Evolutionary conservation across 2,329 filamentous ascomycete species (phyloP).

Genomic region (Aspergillus novoparasiticus): DNA sequence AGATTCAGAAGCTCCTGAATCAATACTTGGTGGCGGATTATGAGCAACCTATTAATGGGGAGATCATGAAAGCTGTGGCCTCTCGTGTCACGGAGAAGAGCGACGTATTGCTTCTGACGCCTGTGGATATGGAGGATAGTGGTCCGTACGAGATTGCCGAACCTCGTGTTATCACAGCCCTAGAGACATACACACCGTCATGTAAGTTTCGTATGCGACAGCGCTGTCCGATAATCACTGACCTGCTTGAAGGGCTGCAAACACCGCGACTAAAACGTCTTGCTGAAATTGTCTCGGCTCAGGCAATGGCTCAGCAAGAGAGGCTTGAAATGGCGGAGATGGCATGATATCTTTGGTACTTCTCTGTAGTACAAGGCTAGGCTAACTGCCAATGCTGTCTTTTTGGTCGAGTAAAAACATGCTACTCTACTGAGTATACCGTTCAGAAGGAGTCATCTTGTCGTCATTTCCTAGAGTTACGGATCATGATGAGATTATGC

Average conservation of each 20-base stretch:
- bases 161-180: slow-evolving; percentile 88
- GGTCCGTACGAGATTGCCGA: slow-evolving; percentile 98
- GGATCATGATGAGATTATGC: slow-evolving; percentile 26
- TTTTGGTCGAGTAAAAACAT: not conserved
- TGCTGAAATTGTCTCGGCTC: slow-evolving; percentile 96
- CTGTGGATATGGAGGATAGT: slow-evolving; percentile 98
- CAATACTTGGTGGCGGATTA: slow-evolving; percentile 99
- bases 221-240: slow-evolving; percentile 14
- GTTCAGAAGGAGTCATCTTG: slow-evolving; percentile 27
- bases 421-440: slow-evolving; percentile 25
- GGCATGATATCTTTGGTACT: slow-evolving; percentile 19
- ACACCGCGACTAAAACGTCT: slow-evolving; percentile 91
- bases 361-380: not conserved
- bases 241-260: slow-evolving; percentile 74
- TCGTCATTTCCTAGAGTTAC: slow-evolving; percentile 26
- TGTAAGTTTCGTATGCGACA: slow-evolving; percentile 63
- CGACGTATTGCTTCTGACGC: slow-evolving; percentile 87
- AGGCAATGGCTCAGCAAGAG: slow-evolving; percentile 94
- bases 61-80: slow-evolving; percentile 99
- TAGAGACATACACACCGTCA: slow-evolving; percentile 97
- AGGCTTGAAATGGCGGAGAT: slow-evolving; percentile 62
- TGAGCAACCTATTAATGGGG: slow-evolving; percentile 98
- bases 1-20: slow-evolving; percentile 98
- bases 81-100: slow-evolving; percentile 98
- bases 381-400: not conserved